These are phyloP conservation scores for Erodium texanum DNA, from an alignment of 441 rosid genomes.

Conservation along the genomic window DNA sequence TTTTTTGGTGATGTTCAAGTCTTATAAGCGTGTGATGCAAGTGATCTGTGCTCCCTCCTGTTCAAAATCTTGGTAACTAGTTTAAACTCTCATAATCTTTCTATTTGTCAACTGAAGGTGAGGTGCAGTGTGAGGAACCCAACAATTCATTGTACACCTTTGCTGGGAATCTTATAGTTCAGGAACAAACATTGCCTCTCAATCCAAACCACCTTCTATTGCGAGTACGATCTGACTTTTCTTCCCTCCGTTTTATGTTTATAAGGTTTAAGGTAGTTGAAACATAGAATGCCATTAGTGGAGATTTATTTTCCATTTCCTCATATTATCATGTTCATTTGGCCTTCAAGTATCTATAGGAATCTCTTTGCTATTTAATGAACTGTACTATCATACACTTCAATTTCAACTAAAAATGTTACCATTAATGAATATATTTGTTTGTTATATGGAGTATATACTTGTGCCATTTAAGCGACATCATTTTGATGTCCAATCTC, in stretches of 20 bases:
- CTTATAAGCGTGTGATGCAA: neutral
- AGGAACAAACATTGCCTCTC: conserved; percentile 85
- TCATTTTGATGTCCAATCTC: neutral
- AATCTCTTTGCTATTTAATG: neutral
- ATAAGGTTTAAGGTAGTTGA: conserved; percentile 11
- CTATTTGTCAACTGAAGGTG: conserved; percentile 54
- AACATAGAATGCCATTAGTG: conserved; percentile 8
- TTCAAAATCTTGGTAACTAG: neutral
- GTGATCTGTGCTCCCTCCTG: neutral
- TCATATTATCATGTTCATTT: neutral
- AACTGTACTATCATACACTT: neutral
- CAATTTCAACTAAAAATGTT: neutral
- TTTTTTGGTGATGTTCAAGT: neutral
- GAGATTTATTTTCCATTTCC: conserved; percentile 1
- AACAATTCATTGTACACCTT: conserved; percentile 95
- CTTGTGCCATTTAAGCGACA: neutral
- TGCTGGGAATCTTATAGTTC: conserved; percentile 84
- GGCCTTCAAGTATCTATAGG: neutral
- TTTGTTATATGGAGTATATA: neutral
- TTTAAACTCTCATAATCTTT: conserved; percentile 11
- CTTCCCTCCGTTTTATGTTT: neutral
- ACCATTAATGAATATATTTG: neutral
- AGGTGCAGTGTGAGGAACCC: conserved; percentile 98
- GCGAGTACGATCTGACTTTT: conserved; percentile 50
- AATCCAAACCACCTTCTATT: conserved; percentile 87